phyloP scores from a whole-genome alignment of 257 asterid species.

The Nicotiana attenuata region DNA sequence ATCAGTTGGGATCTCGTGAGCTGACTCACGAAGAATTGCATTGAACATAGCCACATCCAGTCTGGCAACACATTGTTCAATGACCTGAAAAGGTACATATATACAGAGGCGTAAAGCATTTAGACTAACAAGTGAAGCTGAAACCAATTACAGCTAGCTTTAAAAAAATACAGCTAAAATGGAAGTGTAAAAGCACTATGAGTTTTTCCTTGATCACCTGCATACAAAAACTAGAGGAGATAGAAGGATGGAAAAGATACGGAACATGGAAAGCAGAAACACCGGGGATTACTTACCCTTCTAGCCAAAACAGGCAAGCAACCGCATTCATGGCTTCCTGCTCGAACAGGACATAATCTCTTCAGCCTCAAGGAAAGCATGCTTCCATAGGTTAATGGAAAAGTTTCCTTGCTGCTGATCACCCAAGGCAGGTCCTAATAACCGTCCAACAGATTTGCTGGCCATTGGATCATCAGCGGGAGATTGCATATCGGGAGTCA shows the following conservation, averaged over 20 bases:
- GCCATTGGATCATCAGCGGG: conserved; percentile 35
- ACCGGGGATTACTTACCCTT: conserved; percentile 45
- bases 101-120: neutral
- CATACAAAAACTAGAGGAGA: neutral
- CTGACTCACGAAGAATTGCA: conserved; percentile 96
- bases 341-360: conserved; percentile 95
- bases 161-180: neutral
- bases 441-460: conserved; percentile 38
- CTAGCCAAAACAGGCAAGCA: conserved; percentile 89
- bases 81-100: conserved; percentile 43
- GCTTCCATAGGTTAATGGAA: conserved; percentile 71
- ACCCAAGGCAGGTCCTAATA: conserved; percentile 65
- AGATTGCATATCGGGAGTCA: conserved; percentile 92
- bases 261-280: neutral
- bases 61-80: conserved; percentile 86
- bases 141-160: neutral
- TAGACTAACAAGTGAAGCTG: neutral
- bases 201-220: neutral
- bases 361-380: conserved; percentile 77
- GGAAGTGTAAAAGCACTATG: neutral
- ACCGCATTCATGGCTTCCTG: conserved; percentile 90
- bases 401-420: conserved; percentile 77
- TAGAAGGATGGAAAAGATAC: neutral
- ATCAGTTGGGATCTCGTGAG: conserved; percentile 94
- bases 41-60: conserved; percentile 95